Percentiles rank a stretch among this genome's conserved stretches.
Evolutionary conservation across 495 filamentous ascomycete genomes (phyloP).

Genomic region (Podospora conica): DNA sequence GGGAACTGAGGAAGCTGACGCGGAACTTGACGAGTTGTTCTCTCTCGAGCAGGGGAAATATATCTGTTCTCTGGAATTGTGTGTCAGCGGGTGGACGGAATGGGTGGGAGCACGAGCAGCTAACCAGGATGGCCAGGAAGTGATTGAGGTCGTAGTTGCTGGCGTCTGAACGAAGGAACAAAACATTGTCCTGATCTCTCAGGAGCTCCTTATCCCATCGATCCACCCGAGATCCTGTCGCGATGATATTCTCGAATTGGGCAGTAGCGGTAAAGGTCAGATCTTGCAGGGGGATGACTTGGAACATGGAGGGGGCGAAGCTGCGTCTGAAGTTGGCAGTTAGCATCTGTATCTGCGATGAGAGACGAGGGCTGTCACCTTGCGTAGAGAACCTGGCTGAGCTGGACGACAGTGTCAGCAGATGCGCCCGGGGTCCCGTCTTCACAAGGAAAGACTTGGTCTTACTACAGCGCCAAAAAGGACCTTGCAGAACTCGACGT

Average conservation of each 20-base stretch:
- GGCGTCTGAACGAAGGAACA: constrained; percentile 13
- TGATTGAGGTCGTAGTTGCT: constrained; percentile 8
- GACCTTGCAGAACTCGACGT: constrained; percentile 21
- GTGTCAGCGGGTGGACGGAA: not conserved
- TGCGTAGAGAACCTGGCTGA: constrained; percentile 24
- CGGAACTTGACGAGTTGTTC: constrained; percentile 20
- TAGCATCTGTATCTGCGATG: not conserved
- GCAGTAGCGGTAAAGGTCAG: not conserved
- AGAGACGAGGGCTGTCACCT: constrained; percentile 7
- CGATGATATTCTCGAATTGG: constrained; percentile 18
- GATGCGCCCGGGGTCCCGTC: not conserved
- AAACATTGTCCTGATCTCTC: constrained; percentile 7
- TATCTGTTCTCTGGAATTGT: constrained; percentile 16
- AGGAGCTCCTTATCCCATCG: constrained; percentile 9
- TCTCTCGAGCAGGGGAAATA: constrained; percentile 20
- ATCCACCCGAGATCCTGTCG: constrained; percentile 4
- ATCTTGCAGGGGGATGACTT: constrained; percentile 10
- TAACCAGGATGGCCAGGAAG: constrained; percentile 21
- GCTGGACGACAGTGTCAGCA: constrained; percentile 1
- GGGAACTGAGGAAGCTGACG: constrained; percentile 11
- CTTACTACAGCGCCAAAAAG: constrained; percentile 19
- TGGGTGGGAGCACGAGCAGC: not conserved
- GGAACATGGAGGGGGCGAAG: constrained; percentile 20
- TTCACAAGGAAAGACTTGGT: not conserved
- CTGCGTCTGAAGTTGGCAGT: constrained; percentile 6